Conservation (phyloP, 768 basidiomycete genomes). For the Mycena floridula region DNA sequence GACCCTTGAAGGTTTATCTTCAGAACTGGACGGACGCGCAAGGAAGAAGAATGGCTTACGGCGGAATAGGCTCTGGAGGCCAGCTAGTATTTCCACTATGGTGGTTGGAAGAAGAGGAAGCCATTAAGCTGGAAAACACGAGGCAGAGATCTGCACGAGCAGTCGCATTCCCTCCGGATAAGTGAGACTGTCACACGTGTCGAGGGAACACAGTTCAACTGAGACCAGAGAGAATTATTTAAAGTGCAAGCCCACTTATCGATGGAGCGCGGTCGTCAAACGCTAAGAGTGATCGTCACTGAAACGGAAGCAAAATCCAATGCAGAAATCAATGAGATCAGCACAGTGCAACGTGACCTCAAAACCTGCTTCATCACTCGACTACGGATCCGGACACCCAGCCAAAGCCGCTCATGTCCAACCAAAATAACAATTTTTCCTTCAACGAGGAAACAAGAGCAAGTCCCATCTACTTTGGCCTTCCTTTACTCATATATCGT, state of each 20-base stretch:
- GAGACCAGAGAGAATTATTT: too few species aligned
- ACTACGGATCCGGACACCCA: too few species aligned
- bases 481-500: not conserved
- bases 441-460: slow-evolving; percentile 40
- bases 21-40: slow-evolving; percentile 5
- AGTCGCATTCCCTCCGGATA: slow-evolving; percentile 16
- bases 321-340: too few species aligned
- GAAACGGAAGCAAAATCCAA: too few species aligned
- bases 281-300: not conserved
- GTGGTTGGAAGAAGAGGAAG: slow-evolving; percentile 22
- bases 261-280: too few species aligned
- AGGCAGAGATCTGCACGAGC: slow-evolving; percentile 28
- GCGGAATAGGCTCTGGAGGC: slow-evolving; percentile 45
- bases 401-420: too few species aligned
- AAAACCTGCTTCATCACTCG: not conserved
- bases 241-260: too few species aligned
- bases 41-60: slow-evolving; percentile 40
- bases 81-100: slow-evolving; percentile 20
- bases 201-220: too few species aligned
- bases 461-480: too few species aligned
- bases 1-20: slow-evolving; percentile 27
- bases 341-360: slow-evolving; percentile 1
- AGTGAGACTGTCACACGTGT: too few species aligned
- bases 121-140: slow-evolving; percentile 25
- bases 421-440: too few species aligned